Conservation (phyloP, 768 basidiomycete genomes). For the Suillus variegatus region DNA sequence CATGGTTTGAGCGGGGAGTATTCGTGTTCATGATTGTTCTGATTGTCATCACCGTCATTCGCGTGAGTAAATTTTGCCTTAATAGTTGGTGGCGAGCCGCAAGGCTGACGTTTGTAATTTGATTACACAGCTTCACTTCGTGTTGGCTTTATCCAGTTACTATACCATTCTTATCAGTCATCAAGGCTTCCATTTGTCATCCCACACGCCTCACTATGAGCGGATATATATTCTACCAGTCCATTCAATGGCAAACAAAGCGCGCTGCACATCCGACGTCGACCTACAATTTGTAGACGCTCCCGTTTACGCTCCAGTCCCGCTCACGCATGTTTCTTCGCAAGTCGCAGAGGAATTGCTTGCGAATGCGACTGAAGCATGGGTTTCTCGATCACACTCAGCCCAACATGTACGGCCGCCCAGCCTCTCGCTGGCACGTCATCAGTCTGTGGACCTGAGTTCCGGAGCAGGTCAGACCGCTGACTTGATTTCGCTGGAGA, state of each 20-base stretch:
- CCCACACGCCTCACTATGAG: slow-evolving; percentile 33
- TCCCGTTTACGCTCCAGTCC: slow-evolving; percentile 68
- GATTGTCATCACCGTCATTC: slow-evolving; percentile 61
- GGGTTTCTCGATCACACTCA: slow-evolving; percentile 40
- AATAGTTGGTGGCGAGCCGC: not conserved
- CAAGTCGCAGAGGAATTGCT: slow-evolving; percentile 51
- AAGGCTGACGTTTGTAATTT: slow-evolving; percentile 3
- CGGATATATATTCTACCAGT: slow-evolving; percentile 64
- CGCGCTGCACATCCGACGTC: slow-evolving; percentile 9
- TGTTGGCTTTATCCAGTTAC: slow-evolving; percentile 69
- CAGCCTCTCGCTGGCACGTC: not conserved
- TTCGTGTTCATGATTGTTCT: slow-evolving; percentile 59
- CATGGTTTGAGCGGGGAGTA: slow-evolving; percentile 70
- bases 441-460: not conserved
- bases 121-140: slow-evolving; percentile 64
- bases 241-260: slow-evolving; percentile 16
- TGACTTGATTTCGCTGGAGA: not conserved
- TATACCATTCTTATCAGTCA: slow-evolving; percentile 57
- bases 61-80: slow-evolving; percentile 47
- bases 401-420: not conserved
- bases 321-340: slow-evolving; percentile 54
- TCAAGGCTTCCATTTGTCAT: slow-evolving; percentile 25
- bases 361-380: slow-evolving; percentile 63
- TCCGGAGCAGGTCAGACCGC: not conserved
- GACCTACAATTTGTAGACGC: slow-evolving; percentile 11